phyloP scores from a whole-genome alignment of 441 rosid genomes.

The Isatis lusitanica region DNA sequence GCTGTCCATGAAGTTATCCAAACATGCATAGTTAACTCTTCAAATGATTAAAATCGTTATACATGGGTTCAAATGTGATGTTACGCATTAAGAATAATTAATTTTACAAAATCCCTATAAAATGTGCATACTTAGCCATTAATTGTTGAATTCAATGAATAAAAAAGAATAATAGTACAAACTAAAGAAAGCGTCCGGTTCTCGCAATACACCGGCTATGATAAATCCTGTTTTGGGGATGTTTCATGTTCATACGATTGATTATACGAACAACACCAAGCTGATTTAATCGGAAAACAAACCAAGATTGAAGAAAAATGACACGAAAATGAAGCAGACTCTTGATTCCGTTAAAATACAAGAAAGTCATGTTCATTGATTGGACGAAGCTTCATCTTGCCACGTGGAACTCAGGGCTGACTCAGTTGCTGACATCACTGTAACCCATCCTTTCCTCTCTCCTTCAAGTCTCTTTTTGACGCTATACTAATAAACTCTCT shows the following conservation, averaged over 20 bases:
- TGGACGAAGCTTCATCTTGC: background rate
- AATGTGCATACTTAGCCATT: background rate
- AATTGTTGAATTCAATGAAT: background rate
- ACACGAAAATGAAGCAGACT: background rate
- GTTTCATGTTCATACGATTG: background rate
- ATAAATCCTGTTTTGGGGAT: background rate
- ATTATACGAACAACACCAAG: background rate
- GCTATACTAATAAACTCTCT: constrained; percentile 24
- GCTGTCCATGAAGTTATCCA: background rate
- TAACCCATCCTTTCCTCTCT: background rate
- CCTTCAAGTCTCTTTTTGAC: constrained; percentile 5
- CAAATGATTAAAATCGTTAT: background rate
- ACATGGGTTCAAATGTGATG: background rate
- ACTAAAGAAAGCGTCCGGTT: background rate
- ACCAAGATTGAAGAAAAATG: background rate
- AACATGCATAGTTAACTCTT: background rate
- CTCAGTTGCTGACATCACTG: constrained; percentile 28
- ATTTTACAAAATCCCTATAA: background rate
- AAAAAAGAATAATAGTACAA: background rate
- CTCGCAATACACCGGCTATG: background rate
- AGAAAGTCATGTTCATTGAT: background rate
- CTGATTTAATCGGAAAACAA: background rate
- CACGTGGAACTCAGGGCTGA: constrained; percentile 33
- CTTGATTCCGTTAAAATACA: background rate
- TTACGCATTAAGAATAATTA: background rate